Evolutionary conservation across 2,329 filamentous ascomycete genomes (phyloP).

Genomic region (Pseudopyrenochaeta lycopersici): DNA sequence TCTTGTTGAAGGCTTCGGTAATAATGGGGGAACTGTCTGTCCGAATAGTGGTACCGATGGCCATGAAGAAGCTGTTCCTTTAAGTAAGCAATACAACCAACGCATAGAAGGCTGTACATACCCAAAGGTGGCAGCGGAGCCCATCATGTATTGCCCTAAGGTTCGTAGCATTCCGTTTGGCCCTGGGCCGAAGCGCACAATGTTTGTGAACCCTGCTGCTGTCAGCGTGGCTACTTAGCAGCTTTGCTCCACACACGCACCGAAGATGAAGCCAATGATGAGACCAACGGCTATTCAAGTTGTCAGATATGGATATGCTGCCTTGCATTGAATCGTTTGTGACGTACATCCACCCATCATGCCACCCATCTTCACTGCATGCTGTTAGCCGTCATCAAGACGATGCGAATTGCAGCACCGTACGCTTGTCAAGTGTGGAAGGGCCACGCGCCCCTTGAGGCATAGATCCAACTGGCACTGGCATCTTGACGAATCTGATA

Average conservation of each 20-base stretch:
- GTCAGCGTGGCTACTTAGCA: constrained; percentile 24
- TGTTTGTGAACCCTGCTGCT: constrained; percentile 81
- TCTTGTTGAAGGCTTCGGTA: constrained; percentile 77
- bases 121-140: constrained; percentile 96
- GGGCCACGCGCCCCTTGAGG: constrained; percentile 59
- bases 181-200: constrained; percentile 93
- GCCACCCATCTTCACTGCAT: constrained; percentile 92
- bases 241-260: constrained; percentile 58
- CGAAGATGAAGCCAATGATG: constrained; percentile 98
- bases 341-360: constrained; percentile 97
- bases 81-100: constrained; percentile 22
- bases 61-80: constrained; percentile 86
- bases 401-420: constrained; percentile 38
- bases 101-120: constrained; percentile 54
- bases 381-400: constrained; percentile 38
- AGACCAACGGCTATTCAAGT: constrained; percentile 81
- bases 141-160: constrained; percentile 95
- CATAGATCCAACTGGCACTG: constrained; percentile 63
- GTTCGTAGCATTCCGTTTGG: constrained; percentile 94
- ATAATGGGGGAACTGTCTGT: constrained; percentile 84
- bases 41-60: constrained; percentile 94
- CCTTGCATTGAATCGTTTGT: constrained; percentile 1
- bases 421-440: constrained; percentile 77
- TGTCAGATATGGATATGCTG: constrained; percentile 21
- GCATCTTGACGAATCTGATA: constrained; percentile 55